Evolutionary conservation across 495 filamentous ascomycete genomes (phyloP), one percentile per base, ranked within the genome.

Genomic region (Aspergillus coremiiformis): DNA sequence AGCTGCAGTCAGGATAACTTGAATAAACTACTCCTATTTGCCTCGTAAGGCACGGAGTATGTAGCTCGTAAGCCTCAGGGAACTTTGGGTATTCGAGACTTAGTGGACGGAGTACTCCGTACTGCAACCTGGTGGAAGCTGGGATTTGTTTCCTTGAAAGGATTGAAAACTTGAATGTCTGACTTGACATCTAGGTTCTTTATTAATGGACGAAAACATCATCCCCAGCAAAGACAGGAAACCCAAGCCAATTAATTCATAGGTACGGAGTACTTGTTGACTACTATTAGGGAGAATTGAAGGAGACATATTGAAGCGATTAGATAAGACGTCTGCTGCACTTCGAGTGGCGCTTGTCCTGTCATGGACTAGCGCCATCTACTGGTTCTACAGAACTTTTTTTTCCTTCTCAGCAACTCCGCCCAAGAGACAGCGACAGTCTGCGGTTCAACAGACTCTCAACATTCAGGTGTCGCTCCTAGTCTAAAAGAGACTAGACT

Each of bases 381-480:
- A 48, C 60, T 54, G 56, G 58, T 53, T 58, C 63, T 71, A 68
- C 65, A 67, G 69, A 71, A 75, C 70, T 68, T 75, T 75, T 75
- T 73, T 75, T 73, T 70, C 63, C 63, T 64, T 63, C 54, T 58
- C 66, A 57, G 61, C 57, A 66, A 53, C 55, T 53, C 61, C 59
- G 56, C 56, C 60, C 62, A 49, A 65, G 54, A 64, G 51, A 62
- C 54, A 47, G 60, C 61, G 66, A 67, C 58, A 56, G 59, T 60
- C 60, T 61, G 56, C 60, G 66, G 54, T 60, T 61, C 63, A 47
- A 61, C 56, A 47, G 51, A 32, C 30, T 50, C 56, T 54, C 49
- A 57, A 55, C 62, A 61, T 53, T 52, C 48, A 53, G 59, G 61
- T 64, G 58, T 67, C 49, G 50, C 51, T 58, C 51, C 42, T 54